These are phyloP conservation scores for Nakazawaea molendinolei DNA, from an alignment of 805 yeast genomes.

Conservation along the genomic window DNA sequence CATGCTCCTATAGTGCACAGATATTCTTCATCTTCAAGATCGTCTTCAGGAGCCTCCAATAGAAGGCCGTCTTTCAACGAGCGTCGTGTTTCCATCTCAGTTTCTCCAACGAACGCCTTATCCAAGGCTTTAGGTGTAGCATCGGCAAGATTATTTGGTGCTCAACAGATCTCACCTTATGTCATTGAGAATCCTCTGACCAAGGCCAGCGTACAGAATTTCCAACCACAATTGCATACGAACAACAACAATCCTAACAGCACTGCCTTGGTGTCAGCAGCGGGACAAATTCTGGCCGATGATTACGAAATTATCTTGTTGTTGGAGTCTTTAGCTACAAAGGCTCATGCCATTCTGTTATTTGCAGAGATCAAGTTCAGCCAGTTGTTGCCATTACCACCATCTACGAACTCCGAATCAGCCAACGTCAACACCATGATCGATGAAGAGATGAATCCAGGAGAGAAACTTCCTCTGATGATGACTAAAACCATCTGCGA, in stretches of 20 bases:
- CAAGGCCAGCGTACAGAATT: conserved; percentile 10
- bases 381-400: conserved; percentile 75
- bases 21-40: conserved; percentile 34
- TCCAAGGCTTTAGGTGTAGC: conserved; percentile 82
- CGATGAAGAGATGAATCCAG: conserved; percentile 23
- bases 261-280: conserved; percentile 20
- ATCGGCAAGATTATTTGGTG: conserved; percentile 78
- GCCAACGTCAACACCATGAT: neutral
- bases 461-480: conserved; percentile 46
- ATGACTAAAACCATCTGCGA: conserved; percentile 60
- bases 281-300: conserved; percentile 13
- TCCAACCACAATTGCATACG: conserved; percentile 21
- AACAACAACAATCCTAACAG: conserved; percentile 16
- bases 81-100: conserved; percentile 59
- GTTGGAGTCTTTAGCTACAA: conserved; percentile 76
- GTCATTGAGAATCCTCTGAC: conserved; percentile 10
- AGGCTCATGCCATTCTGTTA: conserved; percentile 80
- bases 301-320: conserved; percentile 34
- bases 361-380: conserved; percentile 89
- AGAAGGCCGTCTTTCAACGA: conserved; percentile 60
- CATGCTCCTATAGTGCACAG: conserved; percentile 22
- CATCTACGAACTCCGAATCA: conserved; percentile 27
- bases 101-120: conserved; percentile 81
- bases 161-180: conserved; percentile 13
- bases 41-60: conserved; percentile 39